Evolutionary conservation across 495 filamentous ascomycete species (phyloP), one percentile per base, ranked within the genome.

Genomic region (Aspergillus egyptiacus): DNA sequence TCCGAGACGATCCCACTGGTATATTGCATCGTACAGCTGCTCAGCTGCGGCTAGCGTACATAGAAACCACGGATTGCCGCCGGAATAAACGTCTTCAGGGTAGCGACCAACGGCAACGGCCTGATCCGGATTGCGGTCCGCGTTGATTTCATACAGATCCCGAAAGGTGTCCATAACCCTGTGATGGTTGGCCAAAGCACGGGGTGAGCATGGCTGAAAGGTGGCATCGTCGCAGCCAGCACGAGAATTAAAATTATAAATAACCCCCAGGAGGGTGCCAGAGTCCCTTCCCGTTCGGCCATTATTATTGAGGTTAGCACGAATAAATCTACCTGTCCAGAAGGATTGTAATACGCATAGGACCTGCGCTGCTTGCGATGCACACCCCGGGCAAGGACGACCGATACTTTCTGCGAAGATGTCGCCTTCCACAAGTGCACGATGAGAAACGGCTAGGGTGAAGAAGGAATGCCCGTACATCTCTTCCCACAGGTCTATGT

Each of bases 31-130:
- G 55, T 85, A 86, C 17, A 86, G 69, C 54, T 77, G 75, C 59
- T 86, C 83, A 8, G 81, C 82, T 2, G 80, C 81, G 8, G 79
- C 80, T 34, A 83, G 64, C 1, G 81, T 85, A 53, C 70, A 69
- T 7, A 87, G 70, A 53, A 81, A 85, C 82, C 82, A 84, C 3
- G 80, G 81, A 62, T 85, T 82, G 14, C 82, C 83, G 50, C 78
- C 75, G 52, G 81, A 83, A 63, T 87, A 89, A 0, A 65, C 55
- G 48, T 89, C 85, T 54, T 86, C 83, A 2, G 82, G 64, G 61
- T 89, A 89, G 9, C 85, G 69, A 46, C 85, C 85, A n/a, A 86
- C 73, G 13, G 83, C 80, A 24, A 83, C 72, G 7, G 82, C 81
- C 6, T 63, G 25, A 10, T 65, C 65, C 1, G 52, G 46, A 5